Conservation (phyloP, 2,329 filamentous ascomycete genomes). For the Sclerotinia glacialis region DNA sequence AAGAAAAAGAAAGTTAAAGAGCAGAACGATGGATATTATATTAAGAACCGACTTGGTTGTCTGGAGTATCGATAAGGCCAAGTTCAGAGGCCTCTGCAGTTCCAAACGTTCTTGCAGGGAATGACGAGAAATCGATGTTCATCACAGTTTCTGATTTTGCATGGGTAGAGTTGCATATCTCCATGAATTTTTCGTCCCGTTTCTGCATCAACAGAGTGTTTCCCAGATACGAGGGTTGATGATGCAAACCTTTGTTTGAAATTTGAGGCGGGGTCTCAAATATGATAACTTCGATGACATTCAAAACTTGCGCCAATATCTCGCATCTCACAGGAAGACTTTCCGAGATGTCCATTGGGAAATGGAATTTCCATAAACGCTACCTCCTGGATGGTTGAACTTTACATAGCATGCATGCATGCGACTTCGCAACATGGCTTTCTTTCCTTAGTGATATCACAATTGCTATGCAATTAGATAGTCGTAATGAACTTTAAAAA, state of each 20-base stretch:
- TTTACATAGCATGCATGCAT: not conserved
- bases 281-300: slow-evolving; percentile 12
- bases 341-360: not conserved
- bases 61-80: slow-evolving; percentile 29
- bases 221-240: slow-evolving; percentile 34
- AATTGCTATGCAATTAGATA: not conserved
- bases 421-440: slow-evolving; percentile 3
- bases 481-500: not conserved
- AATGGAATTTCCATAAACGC: not conserved
- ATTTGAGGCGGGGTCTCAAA: slow-evolving; percentile 31
- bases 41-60: slow-evolving; percentile 34
- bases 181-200: slow-evolving; percentile 35
- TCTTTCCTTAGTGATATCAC: not conserved
- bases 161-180: slow-evolving; percentile 38
- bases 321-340: not conserved
- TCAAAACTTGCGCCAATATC: not conserved
- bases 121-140: slow-evolving; percentile 31
- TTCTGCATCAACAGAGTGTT: slow-evolving; percentile 38
- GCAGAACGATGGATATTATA: slow-evolving; percentile 34
- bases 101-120: slow-evolving; percentile 20
- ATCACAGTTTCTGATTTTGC: slow-evolving; percentile 41
- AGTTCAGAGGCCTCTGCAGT: not conserved
- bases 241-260: slow-evolving; percentile 32
- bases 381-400: slow-evolving; percentile 1
- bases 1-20: slow-evolving; percentile 31